Base-by-base conservation (phyloP, 2,329 filamentous ascomycete genomes). In the Mollisiaceae sp. region DNA sequence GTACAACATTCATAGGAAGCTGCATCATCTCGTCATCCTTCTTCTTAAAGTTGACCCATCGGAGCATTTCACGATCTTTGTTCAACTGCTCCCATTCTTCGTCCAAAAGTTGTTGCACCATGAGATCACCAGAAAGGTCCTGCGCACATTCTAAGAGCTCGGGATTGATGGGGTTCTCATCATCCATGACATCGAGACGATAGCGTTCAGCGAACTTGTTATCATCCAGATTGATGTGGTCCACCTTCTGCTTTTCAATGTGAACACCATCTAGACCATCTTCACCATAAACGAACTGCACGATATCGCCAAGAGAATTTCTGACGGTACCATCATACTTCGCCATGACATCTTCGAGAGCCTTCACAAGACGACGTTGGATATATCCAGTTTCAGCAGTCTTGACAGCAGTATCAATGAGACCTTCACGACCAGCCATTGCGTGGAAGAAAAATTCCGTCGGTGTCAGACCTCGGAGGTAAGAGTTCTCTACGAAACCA, bases 401-500 rank as follows among this genome's bases (percentile, higher is more conserved):
- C 86, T 99, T 99, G 81, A 99, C 96, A 71, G 95, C 95, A 60
- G 95, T 99, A 85, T 99, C 95, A 74, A 99, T 99, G 63, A 99
- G 85, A 97, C 95, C 95, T 81, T 99, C 95, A 83, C 95, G 89
- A 93, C 95, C 95, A 84, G 95, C 95, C 95, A 99, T 99, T 76
- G 95, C 95, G 86, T 99, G 95, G 86, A 99, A 99, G 83, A 97
- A 99, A 82, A 99, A 99, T 73, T 99, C 95, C 0, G 92, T 90
- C 0, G 95, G 95, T 0, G 96, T 99, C 65, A 99, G 82, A 63
- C 95, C 95, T 83, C 95, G 92, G 14, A 99, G 87, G 74, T 99
- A 99, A 0, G 95, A 99, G 81, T 99, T 99, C 79, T 99, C 95
- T 22, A 99, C 95, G 76, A 99, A 99, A 50, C 95, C 95, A 82